Evolutionary conservation across 2,329 filamentous ascomycete species (phyloP), one percentile per base, ranked within the genome.

Genomic region (Ophiobolus disseminans): DNA sequence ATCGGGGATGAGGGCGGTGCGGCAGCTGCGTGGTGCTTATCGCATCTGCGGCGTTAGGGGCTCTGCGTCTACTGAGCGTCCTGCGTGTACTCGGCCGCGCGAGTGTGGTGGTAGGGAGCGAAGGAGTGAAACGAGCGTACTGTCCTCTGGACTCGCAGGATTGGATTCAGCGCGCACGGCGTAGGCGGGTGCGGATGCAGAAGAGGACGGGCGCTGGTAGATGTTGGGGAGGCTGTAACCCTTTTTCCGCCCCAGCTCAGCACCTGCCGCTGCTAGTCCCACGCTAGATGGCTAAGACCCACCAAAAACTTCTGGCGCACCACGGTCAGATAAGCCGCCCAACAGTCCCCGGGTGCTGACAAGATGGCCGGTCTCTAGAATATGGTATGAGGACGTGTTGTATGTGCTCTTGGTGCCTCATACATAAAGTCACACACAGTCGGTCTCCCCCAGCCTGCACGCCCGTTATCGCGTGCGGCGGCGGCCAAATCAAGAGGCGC

Each of bases 41-140:
- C 61, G 60, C 66, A 68, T 70, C 60, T 65, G 65, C 59, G 58
- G 32, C 39, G 42, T 31, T 19, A 34, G 49, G 39, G 42, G 50
- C 46, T 43, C 28, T 26, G n/a, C 17, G 40, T 40, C 31, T 30
- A 30, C 14, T 30, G 30, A 30, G 31, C 35, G 40, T 45, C 30
- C 32, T 39, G 39, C 30, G 50, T 48, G 31, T 49, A 41, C 44
- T 57, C 45, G 50, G 46, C 50, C 55, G 41, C 48, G 54, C 54
- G 54, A 47, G 44, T 36, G 48, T 16, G 42, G 28, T 14, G 37
- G 36, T 37, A 43, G 55, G 51, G 31, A 48, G 45, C 28, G 43
- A 40, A 31, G 48, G 34, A 43, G 47, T 13, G 50, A 65, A 67
- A 67, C 63, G 63, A 67, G 59, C 57, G 63, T 58, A 53, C 60